Evolutionary conservation across 805 yeast species (phyloP).

Genomic region (Pichia cephalocereana): DNA sequence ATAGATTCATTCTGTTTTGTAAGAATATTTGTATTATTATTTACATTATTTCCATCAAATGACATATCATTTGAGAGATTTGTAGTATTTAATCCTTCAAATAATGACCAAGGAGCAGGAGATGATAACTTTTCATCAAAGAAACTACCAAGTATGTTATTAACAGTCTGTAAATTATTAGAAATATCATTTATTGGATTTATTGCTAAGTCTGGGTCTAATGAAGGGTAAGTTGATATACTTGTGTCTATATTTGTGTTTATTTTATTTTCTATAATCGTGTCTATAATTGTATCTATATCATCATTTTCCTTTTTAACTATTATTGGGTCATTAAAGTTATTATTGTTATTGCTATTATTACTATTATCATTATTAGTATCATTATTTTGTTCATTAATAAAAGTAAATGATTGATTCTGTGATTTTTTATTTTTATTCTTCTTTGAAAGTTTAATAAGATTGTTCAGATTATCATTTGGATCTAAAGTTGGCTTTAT

Average conservation of each 20-base stretch:
- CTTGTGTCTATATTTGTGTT: background rate
- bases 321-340: no score
- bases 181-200: background rate
- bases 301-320: no score
- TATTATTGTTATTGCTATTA: no score
- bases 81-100: constrained; percentile 11
- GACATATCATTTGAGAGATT: background rate
- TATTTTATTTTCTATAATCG: no score
- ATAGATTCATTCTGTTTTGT: no score
- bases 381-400: background rate
- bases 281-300: no score
- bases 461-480: constrained; percentile 10
- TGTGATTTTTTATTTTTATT: background rate
- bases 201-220: background rate
- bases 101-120: constrained; percentile 13
- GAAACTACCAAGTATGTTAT: constrained; percentile 13
- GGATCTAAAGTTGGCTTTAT: constrained; percentile 7
- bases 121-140: constrained; percentile 9
- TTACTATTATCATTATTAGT: no score
- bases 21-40: no score
- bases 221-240: background rate
- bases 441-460: constrained; percentile 6
- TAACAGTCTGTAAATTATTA: constrained; percentile 10
- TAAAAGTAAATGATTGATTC: background rate
- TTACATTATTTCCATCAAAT: no score